These are phyloP conservation scores for Sanghuangporus baumii DNA, from an alignment of 1,284 basidiomycete species.

Conservation along the genomic window DNA sequence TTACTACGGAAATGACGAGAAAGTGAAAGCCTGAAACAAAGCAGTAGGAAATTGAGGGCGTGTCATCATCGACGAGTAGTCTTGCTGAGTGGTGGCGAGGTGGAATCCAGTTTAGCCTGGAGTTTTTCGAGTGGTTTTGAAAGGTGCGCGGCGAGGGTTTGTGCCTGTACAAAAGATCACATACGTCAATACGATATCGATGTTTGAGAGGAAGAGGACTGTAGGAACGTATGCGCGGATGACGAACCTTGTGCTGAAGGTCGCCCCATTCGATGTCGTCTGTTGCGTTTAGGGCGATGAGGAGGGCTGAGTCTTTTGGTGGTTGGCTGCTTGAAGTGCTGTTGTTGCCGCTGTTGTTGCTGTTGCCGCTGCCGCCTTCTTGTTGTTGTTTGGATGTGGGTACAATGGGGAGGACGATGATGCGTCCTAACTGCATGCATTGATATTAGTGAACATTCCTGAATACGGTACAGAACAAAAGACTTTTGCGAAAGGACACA, in stretches of 20 bases:
- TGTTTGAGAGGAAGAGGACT: background rate
- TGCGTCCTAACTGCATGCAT: conserved; percentile 51
- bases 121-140: conserved; percentile 12
- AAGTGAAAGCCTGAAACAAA: no score
- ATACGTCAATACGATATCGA: background rate
- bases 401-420: conserved; percentile 56
- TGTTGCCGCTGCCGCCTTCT: no score
- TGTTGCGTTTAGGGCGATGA: conserved; percentile 62
- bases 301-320: conserved; percentile 46
- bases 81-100: background rate
- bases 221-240: background rate
- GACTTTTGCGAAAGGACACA: background rate
- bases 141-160: conserved; percentile 13
- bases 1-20: no score
- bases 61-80: conserved; percentile 1
- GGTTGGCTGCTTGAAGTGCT: background rate
- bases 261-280: conserved; percentile 56
- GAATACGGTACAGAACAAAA: background rate
- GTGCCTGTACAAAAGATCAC: background rate
- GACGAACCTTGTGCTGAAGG: conserved; percentile 52
- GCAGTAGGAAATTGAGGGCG: no score
- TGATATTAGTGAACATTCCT: no score
- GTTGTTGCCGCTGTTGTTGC: no score
- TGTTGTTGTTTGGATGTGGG: conserved; percentile 1
- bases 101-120: conserved; percentile 1